Percentiles rank a stretch among this genome's conserved stretches.
Evolutionary conservation across 1,139 yeast genomes (phyloP).

Genomic region (Blastobotrys ciferrii): DNA sequence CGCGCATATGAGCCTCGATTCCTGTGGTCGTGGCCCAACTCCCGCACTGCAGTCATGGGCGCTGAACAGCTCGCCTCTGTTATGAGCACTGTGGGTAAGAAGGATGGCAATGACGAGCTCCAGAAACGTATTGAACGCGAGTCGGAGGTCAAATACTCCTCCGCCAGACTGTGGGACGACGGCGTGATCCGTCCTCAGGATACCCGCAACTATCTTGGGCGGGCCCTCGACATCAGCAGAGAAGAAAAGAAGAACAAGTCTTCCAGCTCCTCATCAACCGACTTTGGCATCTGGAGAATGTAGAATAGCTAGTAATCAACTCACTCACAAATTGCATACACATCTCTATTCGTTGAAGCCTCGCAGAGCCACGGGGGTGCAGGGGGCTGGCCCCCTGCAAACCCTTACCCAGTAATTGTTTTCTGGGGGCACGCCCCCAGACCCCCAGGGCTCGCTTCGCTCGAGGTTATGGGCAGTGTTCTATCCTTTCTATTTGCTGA

Average conservation of each 20-base stretch:
- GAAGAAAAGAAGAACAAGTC: slow-evolving; percentile 22
- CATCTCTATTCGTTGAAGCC: too few relatives aligned
- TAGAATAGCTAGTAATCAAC: slow-evolving; percentile 16
- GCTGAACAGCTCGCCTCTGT: slow-evolving; percentile 39
- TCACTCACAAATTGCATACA: background rate
- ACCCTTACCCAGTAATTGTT: too few relatives aligned
- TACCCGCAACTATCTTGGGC: slow-evolving; percentile 36
- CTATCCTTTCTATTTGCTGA: too few relatives aligned
- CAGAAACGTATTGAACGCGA: slow-evolving; percentile 35
- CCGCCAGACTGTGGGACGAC: slow-evolving; percentile 39
- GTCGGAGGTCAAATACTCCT: slow-evolving; percentile 34
- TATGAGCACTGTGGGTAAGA: slow-evolving; percentile 35
- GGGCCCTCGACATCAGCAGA: slow-evolving; percentile 33
- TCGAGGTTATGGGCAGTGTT: too few relatives aligned
- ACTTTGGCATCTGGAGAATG: slow-evolving; percentile 39
- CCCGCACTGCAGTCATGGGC: slow-evolving; percentile 40
- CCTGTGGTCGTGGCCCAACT: slow-evolving; percentile 39
- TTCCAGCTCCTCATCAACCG: slow-evolving; percentile 20
- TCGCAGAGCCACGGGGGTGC: too few relatives aligned
- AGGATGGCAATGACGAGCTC: slow-evolving; percentile 28
- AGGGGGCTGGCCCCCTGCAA: too few relatives aligned
- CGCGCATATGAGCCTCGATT: slow-evolving; percentile 38
- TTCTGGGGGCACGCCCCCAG: too few relatives aligned
- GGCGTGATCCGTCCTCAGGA: slow-evolving; percentile 38
- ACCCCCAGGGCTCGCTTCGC: too few relatives aligned